Evolutionary conservation across 2,329 filamentous ascomycete species (phyloP).

Genomic region (Nemania diffusa): DNA sequence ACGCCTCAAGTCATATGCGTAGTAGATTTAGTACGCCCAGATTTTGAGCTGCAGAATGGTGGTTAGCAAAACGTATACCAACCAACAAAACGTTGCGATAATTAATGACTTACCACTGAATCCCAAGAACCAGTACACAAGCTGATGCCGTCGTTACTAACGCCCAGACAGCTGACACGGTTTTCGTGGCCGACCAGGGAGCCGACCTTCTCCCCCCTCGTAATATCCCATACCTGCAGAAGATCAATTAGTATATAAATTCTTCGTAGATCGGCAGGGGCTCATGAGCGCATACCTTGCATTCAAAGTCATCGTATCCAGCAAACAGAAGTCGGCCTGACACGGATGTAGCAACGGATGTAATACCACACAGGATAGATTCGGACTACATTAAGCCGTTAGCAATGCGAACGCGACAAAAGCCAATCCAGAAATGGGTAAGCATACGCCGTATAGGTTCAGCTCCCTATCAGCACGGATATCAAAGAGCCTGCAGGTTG

Average conservation of each 20-base stretch:
- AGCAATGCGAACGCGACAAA: conserved; percentile 29
- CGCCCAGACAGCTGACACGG: conserved; percentile 96
- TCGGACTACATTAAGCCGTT: conserved; percentile 73
- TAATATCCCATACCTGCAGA: conserved; percentile 92
- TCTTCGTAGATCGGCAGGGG: neutral
- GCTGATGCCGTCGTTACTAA: conserved; percentile 99
- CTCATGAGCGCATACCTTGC: conserved; percentile 77
- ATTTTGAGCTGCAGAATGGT: conserved; percentile 78
- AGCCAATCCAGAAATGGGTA: neutral
- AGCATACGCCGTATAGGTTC: conserved; percentile 74
- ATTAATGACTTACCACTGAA: conserved; percentile 79
- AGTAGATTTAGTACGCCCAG: conserved; percentile 76
- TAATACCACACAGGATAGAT: conserved; percentile 97
- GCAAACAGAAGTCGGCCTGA: conserved; percentile 95
- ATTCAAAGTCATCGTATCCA: conserved; percentile 98
- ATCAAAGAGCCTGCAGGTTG: conserved; percentile 96
- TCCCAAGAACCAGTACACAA: conserved; percentile 99
- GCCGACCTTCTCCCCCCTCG: conserved; percentile 95
- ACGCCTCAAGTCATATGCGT: conserved; percentile 28
- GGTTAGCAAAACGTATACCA: conserved; percentile 57
- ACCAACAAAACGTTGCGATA: neutral
- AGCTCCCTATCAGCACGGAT: conserved; percentile 90
- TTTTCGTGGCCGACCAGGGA: conserved; percentile 98
- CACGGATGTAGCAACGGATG: conserved; percentile 96
- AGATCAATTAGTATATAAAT: conserved; percentile 30